phyloP scores from a whole-genome alignment of 1,139 yeast species.

The Geotrichum phurueaensis region DNA sequence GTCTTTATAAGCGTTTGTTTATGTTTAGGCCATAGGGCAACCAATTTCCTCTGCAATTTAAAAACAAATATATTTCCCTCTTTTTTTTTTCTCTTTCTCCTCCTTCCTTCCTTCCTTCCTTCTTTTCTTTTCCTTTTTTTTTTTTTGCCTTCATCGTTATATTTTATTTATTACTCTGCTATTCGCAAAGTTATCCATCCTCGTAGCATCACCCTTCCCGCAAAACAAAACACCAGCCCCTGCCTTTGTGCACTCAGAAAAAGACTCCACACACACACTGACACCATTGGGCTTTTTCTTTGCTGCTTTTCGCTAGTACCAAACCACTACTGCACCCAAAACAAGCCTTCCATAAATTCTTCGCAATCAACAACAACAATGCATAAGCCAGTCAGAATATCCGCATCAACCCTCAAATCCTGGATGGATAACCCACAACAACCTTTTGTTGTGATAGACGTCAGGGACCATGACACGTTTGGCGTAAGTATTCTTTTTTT shows the following conservation, averaged over 20 bases:
- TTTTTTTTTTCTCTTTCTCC: neutral
- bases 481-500: slow-evolving; percentile 41
- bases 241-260: neutral
- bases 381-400: neutral
- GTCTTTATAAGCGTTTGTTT: neutral
- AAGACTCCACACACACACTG: neutral
- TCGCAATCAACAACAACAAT: neutral
- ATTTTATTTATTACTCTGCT: neutral
- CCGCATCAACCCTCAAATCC: neutral
- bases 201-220: neutral
- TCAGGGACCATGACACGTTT: slow-evolving; percentile 70
- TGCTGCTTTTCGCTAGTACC: neutral
- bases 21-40: neutral
- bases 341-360: neutral
- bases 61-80: neutral
- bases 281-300: neutral
- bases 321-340: neutral
- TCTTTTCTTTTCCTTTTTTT: neutral
- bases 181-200: neutral
- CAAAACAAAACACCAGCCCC: neutral
- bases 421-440: neutral
- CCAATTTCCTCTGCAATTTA: neutral
- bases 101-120: neutral
- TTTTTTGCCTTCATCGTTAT: neutral
- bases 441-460: slow-evolving; percentile 56